A percentile compares a stretch with the other conserved stretches of the same genome.
Conservation (phyloP, 2,329 filamentous ascomycete species). For the Colletotrichum shisoi region DNA sequence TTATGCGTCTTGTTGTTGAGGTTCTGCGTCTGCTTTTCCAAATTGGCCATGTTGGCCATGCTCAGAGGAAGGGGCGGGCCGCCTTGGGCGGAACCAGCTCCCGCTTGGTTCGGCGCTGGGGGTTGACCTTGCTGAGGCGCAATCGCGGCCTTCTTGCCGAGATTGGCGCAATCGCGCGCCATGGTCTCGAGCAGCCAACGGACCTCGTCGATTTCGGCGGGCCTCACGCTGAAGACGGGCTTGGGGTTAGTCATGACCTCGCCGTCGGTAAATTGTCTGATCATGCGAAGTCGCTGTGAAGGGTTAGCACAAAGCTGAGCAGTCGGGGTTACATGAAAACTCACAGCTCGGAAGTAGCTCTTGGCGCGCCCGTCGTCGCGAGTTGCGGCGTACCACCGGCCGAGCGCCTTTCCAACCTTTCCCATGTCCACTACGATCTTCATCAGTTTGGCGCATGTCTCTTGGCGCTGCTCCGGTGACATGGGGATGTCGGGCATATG, state of each 20-base stretch:
- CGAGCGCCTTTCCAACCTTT: conserved; percentile 56
- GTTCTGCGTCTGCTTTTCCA: conserved; percentile 61
- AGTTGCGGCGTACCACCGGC: conserved; percentile 58
- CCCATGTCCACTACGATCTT: conserved; percentile 54
- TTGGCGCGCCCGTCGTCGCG: conserved; percentile 60
- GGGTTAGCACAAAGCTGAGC: conserved; percentile 46
- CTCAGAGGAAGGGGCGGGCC: conserved; percentile 49
- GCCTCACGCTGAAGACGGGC: conserved; percentile 60
- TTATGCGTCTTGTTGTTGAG: conserved; percentile 56
- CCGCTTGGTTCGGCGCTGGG: conserved; percentile 44
- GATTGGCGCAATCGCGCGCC: conserved; percentile 56
- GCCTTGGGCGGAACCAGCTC: conserved; percentile 15
- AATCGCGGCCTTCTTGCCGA: conserved; percentile 42
- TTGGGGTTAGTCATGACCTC: conserved; percentile 57
- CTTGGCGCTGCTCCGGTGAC: conserved; percentile 54
- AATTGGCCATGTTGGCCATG: conserved; percentile 51
- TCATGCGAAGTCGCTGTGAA: conserved; percentile 60
- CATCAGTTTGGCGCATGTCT: conserved; percentile 56
- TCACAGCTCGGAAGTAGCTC: conserved; percentile 63
- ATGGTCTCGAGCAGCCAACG: conserved; percentile 61
- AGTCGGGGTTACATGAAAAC: conserved; percentile 42
- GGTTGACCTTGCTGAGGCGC: conserved; percentile 31
- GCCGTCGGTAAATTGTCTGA: conserved; percentile 62
- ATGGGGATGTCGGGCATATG: conserved; percentile 57
- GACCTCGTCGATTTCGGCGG: conserved; percentile 60